Evolutionary conservation across 1,284 basidiomycete genomes (phyloP).

Genomic region (Ceratobasidium sp.): DNA sequence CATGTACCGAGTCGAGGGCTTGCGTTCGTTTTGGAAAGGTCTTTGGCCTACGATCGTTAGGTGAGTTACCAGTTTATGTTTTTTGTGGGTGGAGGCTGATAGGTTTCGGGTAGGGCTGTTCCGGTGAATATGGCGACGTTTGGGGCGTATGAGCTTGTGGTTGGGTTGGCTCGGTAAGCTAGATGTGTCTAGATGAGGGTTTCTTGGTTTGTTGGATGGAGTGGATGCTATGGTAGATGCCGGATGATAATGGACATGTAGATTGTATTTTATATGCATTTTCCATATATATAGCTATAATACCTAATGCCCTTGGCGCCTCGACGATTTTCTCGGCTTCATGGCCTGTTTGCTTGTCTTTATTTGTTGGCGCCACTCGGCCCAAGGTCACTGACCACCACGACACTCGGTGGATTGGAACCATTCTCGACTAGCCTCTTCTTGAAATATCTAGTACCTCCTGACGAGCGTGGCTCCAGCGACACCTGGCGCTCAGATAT

Average conservation of each 20-base stretch:
- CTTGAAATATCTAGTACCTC: too few relatives aligned
- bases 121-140: slow-evolving; percentile 74
- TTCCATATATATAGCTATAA: not conserved
- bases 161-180: slow-evolving; percentile 48
- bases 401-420: too few relatives aligned
- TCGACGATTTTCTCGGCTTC: too few relatives aligned
- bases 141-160: slow-evolving; percentile 65
- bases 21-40: slow-evolving; percentile 78
- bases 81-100: too few relatives aligned
- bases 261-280: not conserved
- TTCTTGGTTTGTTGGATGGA: not conserved
- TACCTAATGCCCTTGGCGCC: too few relatives aligned
- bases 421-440: too few relatives aligned
- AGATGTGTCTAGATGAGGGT: not conserved
- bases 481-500: too few relatives aligned
- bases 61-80: slow-evolving; percentile 60
- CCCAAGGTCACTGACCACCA: too few relatives aligned
- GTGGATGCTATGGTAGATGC: not conserved
- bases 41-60: slow-evolving; percentile 83
- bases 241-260: not conserved
- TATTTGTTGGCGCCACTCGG: too few relatives aligned
- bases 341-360: too few relatives aligned
- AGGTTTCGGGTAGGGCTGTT: slow-evolving; percentile 56
- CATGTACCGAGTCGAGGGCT: slow-evolving; percentile 76
- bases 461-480: too few relatives aligned